phyloP scores from a whole-genome alignment of 352 stramenopile species.

The Pythium guiyangense region DNA sequence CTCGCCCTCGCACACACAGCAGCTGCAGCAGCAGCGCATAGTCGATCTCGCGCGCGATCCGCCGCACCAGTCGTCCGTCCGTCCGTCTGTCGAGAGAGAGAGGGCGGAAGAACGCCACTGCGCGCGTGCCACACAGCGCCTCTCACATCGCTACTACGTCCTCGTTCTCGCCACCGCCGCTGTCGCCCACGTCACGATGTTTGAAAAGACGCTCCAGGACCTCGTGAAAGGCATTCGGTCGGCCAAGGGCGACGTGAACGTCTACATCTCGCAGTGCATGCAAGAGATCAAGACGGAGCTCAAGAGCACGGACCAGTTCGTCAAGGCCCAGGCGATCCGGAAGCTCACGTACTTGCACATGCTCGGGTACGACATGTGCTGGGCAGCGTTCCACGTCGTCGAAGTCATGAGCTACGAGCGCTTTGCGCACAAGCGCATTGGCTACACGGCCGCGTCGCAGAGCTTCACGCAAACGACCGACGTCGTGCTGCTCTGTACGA shows the following conservation, averaged over 20 bases:
- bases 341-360: slow-evolving; percentile 98
- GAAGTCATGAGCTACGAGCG: slow-evolving; percentile 96
- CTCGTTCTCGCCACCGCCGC: too few relatives aligned
- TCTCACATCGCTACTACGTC: too few relatives aligned
- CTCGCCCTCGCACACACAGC: too few relatives aligned
- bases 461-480: slow-evolving; percentile 97
- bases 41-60: too few relatives aligned
- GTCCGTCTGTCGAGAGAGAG: too few relatives aligned
- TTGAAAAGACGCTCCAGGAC: slow-evolving; percentile 98
- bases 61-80: too few relatives aligned
- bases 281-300: slow-evolving; percentile 98
- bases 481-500: slow-evolving; percentile 98
- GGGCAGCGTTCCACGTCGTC: slow-evolving; percentile 96
- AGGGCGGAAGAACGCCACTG: too few relatives aligned
- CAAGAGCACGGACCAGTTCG: slow-evolving; percentile 93
- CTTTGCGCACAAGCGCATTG: slow-evolving; percentile 97
- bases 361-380: slow-evolving; percentile 98
- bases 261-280: slow-evolving; percentile 97
- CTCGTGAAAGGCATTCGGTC: slow-evolving; percentile 98
- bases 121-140: too few relatives aligned
- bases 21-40: too few relatives aligned
- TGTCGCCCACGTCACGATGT: too few relatives aligned
- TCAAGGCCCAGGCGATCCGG: slow-evolving; percentile 96
- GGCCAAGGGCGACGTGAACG: slow-evolving; percentile 92
- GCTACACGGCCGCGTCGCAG: slow-evolving; percentile 94